phyloP scores from a whole-genome alignment of 257 asterid species.

The Primulina eburnea region DNA sequence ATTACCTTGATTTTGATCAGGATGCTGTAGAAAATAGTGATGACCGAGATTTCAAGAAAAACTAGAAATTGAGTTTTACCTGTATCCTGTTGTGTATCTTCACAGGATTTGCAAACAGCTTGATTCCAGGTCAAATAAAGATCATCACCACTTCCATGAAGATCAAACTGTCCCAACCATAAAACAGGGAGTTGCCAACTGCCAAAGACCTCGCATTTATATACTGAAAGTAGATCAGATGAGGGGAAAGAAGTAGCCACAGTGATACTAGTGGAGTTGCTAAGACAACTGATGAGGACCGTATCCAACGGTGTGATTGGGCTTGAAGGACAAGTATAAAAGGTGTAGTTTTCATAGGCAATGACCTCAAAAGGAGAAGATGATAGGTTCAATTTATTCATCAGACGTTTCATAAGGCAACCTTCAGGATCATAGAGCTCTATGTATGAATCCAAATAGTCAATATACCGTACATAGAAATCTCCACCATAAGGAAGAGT shows the following conservation, averaged over 20 bases:
- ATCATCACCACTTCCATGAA: conserved; percentile 2
- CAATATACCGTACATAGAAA: conserved; percentile 16
- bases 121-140: conserved; percentile 21
- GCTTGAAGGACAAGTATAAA: conserved; percentile 25
- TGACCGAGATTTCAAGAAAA: neutral
- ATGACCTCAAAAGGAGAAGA: conserved; percentile 27
- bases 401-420: conserved; percentile 31
- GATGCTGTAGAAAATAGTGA: neutral
- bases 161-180: conserved; percentile 1
- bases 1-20: neutral
- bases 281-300: conserved; percentile 26
- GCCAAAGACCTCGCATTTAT: conserved; percentile 6
- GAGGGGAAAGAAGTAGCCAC: neutral
- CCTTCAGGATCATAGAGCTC: conserved; percentile 29
- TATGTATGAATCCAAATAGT: neutral
- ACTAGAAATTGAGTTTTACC: conserved; percentile 3
- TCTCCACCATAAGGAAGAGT: conserved; percentile 26
- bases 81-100: neutral
- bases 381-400: conserved; percentile 25
- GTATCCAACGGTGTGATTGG: neutral
- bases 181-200: conserved; percentile 13
- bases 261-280: conserved; percentile 22
- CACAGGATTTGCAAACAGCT: conserved; percentile 14
- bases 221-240: neutral
- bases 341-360: conserved; percentile 23